Base-by-base conservation (phyloP, 768 basidiomycete species). In the Tremella mesenterica region DNA sequence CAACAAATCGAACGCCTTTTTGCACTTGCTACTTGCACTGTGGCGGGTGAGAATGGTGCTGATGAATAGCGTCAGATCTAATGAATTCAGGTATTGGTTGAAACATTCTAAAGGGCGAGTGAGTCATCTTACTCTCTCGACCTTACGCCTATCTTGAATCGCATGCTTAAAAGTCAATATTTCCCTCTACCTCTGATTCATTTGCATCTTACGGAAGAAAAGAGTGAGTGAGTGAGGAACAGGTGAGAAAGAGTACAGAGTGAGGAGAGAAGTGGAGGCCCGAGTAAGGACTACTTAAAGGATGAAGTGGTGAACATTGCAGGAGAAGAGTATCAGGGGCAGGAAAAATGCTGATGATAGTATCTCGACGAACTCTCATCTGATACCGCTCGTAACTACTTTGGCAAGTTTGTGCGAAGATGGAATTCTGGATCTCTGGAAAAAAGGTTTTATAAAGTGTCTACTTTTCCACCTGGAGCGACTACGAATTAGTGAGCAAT, bases 351-450 rank as follows among this genome's bases (percentile, higher is more conserved):
- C n/a, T n/a, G n/a, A n/a, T 4, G 4, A 12, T 53, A 90, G 87
- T 90, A 90, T 68, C 85, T 93, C 63, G 85, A 89, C 63, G 85
- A 89, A 54, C 77, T 95, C 52, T 83, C 83, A 16, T 82, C 87
- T 25, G 88, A 91, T 27, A 83, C 79, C 68, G 84, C 90, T 2
- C 80, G 86, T 47, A 73, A 70, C 60, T 69, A 92, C 70, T 96
- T 96, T 70, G 83, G 85, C 64, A 93, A 91, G 74, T 95, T 96
- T 65, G 83, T 90, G 16, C 48, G 64, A 39, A 64, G 81, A 80
- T 73, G 72, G 72, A 73, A 73, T 29, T 59, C 64, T 46, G 64
- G 68, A 23, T 53, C 58, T 27, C 56, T 73, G 4, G 52, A 55
- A 10, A 30, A 48, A 31, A 27, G 29, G 16, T 27, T 48, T 31